Evolutionary conservation across 2,329 filamentous ascomycete species (phyloP), one percentile per base, ranked within the genome.

Genomic region (Nemania serpens): DNA sequence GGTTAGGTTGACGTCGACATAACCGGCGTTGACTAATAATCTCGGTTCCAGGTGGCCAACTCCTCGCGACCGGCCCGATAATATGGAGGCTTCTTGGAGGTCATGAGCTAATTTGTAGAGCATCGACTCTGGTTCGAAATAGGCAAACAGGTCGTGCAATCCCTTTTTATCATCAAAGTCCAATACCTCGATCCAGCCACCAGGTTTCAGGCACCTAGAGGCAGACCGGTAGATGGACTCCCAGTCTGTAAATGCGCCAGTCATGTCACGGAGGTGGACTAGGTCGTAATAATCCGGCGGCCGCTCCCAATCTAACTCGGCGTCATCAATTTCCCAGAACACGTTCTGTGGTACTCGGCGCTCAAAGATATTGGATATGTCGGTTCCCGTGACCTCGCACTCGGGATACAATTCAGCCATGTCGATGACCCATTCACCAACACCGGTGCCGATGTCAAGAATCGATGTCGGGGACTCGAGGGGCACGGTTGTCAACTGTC

Each of bases 271-370:
- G 57, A 86, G 74, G 67, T 87, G 84, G 29, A 87, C 78, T 12
- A 87, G 73, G 68, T 87, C 84, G 63, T 84, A 82, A 12, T 78
- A 72, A 67, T 85, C 74, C 3, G 77, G 71, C 3, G 79, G 78
- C 13, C 82, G 79, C 59, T 84, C 81, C 84, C 84, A 87, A 43
- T 85, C 83, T 22, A 77, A 71, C 70, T 86, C 83, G 47, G 83
- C 84, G 66, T 86, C 82, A 65, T 86, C 83, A 5, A 86, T 78
- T 71, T 86, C 83, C 73, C 85, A 86, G 66, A 82, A 84, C 41
- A 85, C 79, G 62, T 87, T 87, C 68, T 81, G 80, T 5, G 84
- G 84, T 6, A 84, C 82, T 36, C 80, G 79, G 18, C 78, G 79
- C n/a, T 81, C 81, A 65, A 85, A 83, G 50, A 86, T 83, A 60